Evolutionary conservation across 1,139 yeast genomes (phyloP).

Genomic region (Meyerozyma guilliermondii): DNA sequence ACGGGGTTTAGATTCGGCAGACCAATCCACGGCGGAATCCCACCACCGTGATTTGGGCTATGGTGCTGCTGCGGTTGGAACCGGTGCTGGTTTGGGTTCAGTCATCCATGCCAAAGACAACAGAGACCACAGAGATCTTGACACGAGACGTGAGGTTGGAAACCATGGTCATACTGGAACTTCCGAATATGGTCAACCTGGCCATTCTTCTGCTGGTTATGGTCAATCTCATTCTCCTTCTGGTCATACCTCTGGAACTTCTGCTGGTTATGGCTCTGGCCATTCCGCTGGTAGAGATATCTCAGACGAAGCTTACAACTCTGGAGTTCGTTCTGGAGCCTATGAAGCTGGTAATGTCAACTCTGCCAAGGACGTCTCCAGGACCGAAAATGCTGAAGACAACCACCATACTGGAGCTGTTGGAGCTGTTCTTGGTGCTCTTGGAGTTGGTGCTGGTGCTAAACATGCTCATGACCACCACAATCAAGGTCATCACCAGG

Average conservation of each 20-base stretch:
- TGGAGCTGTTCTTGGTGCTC: constrained; percentile 5
- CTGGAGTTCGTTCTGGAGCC: constrained; percentile 1
- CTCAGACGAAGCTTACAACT: not conserved
- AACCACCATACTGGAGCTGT: not conserved
- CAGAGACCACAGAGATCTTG: not conserved
- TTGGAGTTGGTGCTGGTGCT: constrained; percentile 3
- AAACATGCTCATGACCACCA: not conserved
- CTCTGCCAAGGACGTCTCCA: not conserved
- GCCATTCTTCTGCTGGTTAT: no score
- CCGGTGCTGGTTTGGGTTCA: not conserved
- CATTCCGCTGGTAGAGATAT: no score
- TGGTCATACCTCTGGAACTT: not conserved
- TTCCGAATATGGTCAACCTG: not conserved
- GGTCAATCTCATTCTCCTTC: not conserved
- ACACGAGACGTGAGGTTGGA: not conserved
- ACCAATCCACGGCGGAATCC: not conserved
- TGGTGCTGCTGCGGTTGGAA: constrained; percentile 2
- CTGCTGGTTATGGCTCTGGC: no score
- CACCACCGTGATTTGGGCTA: not conserved
- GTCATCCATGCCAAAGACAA: not conserved
- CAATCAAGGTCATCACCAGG: not conserved
- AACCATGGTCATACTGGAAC: no score
- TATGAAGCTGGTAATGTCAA: not conserved
- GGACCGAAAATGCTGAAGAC: not conserved
- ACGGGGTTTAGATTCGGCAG: not conserved